Evolutionary conservation across 176 grass and related monocot genomes (phyloP), one percentile per base, ranked within the genome.

Genomic region (Oryza glaberrima): DNA sequence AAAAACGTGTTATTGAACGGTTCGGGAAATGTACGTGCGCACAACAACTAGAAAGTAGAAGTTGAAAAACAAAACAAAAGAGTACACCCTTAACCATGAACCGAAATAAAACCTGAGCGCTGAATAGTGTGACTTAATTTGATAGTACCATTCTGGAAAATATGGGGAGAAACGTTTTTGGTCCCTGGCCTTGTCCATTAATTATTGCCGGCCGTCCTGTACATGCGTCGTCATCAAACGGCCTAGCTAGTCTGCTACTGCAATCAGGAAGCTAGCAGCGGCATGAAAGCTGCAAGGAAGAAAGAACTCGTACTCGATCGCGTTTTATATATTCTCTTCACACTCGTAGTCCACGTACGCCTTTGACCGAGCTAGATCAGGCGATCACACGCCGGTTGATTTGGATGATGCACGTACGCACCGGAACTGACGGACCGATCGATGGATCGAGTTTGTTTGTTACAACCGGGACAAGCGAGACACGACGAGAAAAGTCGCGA

Each of bases 311-410:
- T 63, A 63, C n/a, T 25, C 22, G 70, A 7, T 73, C 44, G 14
- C 26, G 5, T 79, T 58, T 58, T 58, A 58, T 58, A 58, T 81
- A 58, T 81, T 81, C 78, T 46, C 78, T 70, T 56, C 66, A 30
- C 47, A 25, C 47, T 36, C 78, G 10, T 32, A 35, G 79, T 56
- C 47, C 36, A 56, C 46, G 32, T 56, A 40, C 30, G 44, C 17
- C 25, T 20, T 40, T 3, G 22, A 51, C 45, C 67, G 15, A 44
- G 30, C 30, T 32, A 32, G 15, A 44, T 44, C 43, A 44, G 43
- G 43, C 43, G 43, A 44, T 67, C 65, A 35, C 65, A 35, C 65
- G n/a, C 13, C 47, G 32, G 65, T 43, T 26, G 16, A 7, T 66
- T 7, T 36, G 66, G 44, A 16, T 85, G 83, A 70, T 5, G 49